phyloP scores from a whole-genome alignment of 2,329 filamentous ascomycete species.

The Setomelanomma holmii region DNA sequence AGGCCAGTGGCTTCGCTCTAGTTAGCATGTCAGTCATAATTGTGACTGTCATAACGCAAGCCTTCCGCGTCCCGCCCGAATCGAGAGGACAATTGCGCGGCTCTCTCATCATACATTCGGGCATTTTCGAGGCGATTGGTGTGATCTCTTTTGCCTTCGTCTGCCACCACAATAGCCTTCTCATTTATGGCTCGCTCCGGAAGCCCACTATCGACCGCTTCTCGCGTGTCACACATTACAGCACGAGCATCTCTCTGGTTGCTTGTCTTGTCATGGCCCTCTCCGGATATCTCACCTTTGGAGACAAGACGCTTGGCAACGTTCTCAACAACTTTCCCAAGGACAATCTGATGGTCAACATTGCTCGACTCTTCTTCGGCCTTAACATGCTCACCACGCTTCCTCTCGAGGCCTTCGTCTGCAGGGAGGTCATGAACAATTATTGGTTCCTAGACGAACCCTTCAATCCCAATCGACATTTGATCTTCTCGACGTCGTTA shows the following conservation, averaged over 20 bases:
- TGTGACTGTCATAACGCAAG: slow-evolving; percentile 84
- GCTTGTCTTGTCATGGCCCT: slow-evolving; percentile 90
- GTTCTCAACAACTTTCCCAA: slow-evolving; percentile 97
- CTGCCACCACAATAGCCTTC: slow-evolving; percentile 91
- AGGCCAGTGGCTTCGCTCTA: slow-evolving; percentile 91
- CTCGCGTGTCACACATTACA: slow-evolving; percentile 90
- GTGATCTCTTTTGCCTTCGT: slow-evolving; percentile 93
- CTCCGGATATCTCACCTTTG: slow-evolving; percentile 90
- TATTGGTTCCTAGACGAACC: slow-evolving; percentile 77
- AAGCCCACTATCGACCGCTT: slow-evolving; percentile 97
- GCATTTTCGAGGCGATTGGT: slow-evolving; percentile 94
- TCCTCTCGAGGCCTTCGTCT: slow-evolving; percentile 96
- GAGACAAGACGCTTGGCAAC: slow-evolving; percentile 89
- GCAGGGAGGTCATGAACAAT: slow-evolving; percentile 92
- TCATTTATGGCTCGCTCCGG: slow-evolving; percentile 95
- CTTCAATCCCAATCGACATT: slow-evolving; percentile 82
- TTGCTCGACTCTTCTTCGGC: slow-evolving; percentile 93
- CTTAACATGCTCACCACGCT: slow-evolving; percentile 98
- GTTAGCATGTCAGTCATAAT: slow-evolving; percentile 94
- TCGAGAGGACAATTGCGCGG: slow-evolving; percentile 74
- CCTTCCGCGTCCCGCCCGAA: slow-evolving; percentile 74
- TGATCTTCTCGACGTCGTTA: slow-evolving; percentile 83
- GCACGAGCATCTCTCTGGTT: slow-evolving; percentile 86
- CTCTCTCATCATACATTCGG: slow-evolving; percentile 79
- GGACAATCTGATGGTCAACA: slow-evolving; percentile 91